Conservation (phyloP, 768 basidiomycete genomes). For the Goffeauzyma gilvescens region DNA sequence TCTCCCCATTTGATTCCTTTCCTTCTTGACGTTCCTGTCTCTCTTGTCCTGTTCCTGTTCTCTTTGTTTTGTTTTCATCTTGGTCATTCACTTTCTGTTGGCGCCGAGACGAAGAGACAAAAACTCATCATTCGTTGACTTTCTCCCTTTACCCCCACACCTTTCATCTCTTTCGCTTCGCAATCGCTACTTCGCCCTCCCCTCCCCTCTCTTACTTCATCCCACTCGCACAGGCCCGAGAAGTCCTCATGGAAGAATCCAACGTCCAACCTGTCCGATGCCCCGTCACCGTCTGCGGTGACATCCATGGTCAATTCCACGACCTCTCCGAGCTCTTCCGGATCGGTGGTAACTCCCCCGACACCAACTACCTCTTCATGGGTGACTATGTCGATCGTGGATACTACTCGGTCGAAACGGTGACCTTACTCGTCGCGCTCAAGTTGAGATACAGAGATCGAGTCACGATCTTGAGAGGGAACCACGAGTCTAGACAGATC, state of each 20-base stretch:
- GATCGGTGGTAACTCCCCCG: conserved; percentile 90
- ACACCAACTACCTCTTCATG: conserved; percentile 99
- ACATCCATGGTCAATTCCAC: conserved; percentile 99
- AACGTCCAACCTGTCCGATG: conserved; percentile 35
- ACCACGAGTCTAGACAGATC: conserved; percentile 98
- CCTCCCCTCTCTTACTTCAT: neutral
- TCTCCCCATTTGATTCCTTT: too few relatives aligned
- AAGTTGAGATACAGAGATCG: conserved; percentile 96
- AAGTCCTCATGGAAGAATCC: conserved; percentile 64
- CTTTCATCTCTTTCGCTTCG: neutral
- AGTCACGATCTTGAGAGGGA: conserved; percentile 89
- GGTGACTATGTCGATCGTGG: conserved; percentile 99
- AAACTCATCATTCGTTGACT: neutral
- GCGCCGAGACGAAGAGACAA: too few relatives aligned
- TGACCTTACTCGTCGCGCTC: conserved; percentile 91
- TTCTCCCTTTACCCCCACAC: neutral
- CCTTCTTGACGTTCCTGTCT: too few relatives aligned
- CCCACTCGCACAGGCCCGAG: conserved; percentile 51
- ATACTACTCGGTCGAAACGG: conserved; percentile 98
- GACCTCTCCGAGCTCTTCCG: conserved; percentile 97
- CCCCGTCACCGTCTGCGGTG: conserved; percentile 44
- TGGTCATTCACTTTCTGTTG: too few relatives aligned
- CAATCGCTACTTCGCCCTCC: neutral
- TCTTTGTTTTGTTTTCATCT: too few relatives aligned
- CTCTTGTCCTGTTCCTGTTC: too few relatives aligned